These are phyloP conservation scores for Ophiostoma sp. DNA, from an alignment of 2,329 filamentous ascomycete genomes.

Conservation along the genomic window DNA sequence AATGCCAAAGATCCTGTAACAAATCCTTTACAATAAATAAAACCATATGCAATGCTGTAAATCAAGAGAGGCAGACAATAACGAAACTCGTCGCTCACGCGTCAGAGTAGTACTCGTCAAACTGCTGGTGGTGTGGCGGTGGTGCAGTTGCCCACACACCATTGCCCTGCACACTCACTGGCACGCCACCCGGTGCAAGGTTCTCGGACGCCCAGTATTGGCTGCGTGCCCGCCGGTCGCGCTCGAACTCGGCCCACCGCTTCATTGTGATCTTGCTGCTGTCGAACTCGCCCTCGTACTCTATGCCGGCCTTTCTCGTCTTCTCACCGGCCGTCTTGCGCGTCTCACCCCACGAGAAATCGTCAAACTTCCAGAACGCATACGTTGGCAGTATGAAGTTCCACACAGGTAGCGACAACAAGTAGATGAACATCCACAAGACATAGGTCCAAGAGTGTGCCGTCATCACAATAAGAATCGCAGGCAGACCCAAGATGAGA, in stretches of 20 bases:
- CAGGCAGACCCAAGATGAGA: conserved; percentile 89
- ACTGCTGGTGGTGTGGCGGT: conserved; percentile 40
- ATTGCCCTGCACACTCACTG: conserved; percentile 26
- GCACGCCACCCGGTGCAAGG: conserved; percentile 39
- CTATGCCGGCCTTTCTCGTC: conserved; percentile 78
- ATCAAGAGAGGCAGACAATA: conserved; percentile 6
- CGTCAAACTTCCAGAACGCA: conserved; percentile 99
- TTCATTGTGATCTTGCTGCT: conserved; percentile 99
- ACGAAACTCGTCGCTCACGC: conserved; percentile 33
- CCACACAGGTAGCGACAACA: conserved; percentile 89
- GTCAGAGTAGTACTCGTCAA: conserved; percentile 54
- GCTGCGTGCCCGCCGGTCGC: conserved; percentile 48
- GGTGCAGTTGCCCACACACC: conserved; percentile 38
- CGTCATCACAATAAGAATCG: conserved; percentile 83
- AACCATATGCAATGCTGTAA: background rate
- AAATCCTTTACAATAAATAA: background rate
- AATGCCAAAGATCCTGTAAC: background rate
- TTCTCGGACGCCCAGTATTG: conserved; percentile 51
- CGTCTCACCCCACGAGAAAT: conserved; percentile 98
- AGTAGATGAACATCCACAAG: conserved; percentile 94
- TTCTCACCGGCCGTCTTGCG: conserved; percentile 90
- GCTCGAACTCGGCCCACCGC: conserved; percentile 94
- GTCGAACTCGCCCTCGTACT: conserved; percentile 93
- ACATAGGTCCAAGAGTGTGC: conserved; percentile 91
- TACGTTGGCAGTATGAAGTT: conserved; percentile 94